Percentiles rank a stretch among this genome's conserved stretches.
phyloP scores from a whole-genome alignment of 805 yeast species.

The Lipomyces yamadae region DNA sequence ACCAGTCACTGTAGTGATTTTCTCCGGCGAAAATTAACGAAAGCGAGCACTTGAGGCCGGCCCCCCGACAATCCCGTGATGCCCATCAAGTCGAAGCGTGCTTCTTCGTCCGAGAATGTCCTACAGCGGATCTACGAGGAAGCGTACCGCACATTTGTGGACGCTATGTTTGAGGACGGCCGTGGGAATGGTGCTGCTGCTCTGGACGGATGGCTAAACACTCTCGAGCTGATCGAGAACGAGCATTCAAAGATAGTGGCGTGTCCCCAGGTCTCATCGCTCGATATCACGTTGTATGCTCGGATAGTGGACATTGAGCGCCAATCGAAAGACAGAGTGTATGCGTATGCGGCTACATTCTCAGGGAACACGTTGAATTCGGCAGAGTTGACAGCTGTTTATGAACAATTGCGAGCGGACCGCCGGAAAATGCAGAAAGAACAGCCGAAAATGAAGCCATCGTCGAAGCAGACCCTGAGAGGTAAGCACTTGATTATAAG shows the following conservation, averaged over 20 bases:
- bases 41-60: not conserved
- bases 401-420: slow-evolving; percentile 30
- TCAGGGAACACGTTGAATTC: slow-evolving; percentile 29
- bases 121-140: slow-evolving; percentile 50
- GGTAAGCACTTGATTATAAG: not conserved
- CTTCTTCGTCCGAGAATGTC: slow-evolving; percentile 25
- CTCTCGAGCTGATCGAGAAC: slow-evolving; percentile 44
- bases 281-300: slow-evolving; percentile 46
- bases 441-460: slow-evolving; percentile 4
- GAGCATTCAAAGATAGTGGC: slow-evolving; percentile 45
- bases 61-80: slow-evolving; percentile 9
- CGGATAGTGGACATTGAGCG: slow-evolving; percentile 49
- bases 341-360: slow-evolving; percentile 25
- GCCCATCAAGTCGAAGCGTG: slow-evolving; percentile 31
- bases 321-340: slow-evolving; percentile 49
- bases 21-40: not conserved
- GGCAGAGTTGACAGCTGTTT: slow-evolving; percentile 23
- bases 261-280: slow-evolving; percentile 44
- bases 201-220: slow-evolving; percentile 47
- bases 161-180: slow-evolving; percentile 49
- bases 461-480: not conserved
- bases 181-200: slow-evolving; percentile 46
- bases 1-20: not conserved
- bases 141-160: slow-evolving; percentile 50
- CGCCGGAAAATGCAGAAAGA: slow-evolving; percentile 24